Percentiles rank a stretch among this genome's conserved stretches.
These are phyloP conservation scores for Phytophthora rubi DNA, from an alignment of 352 stramenopile species.

Conservation along the genomic window DNA sequence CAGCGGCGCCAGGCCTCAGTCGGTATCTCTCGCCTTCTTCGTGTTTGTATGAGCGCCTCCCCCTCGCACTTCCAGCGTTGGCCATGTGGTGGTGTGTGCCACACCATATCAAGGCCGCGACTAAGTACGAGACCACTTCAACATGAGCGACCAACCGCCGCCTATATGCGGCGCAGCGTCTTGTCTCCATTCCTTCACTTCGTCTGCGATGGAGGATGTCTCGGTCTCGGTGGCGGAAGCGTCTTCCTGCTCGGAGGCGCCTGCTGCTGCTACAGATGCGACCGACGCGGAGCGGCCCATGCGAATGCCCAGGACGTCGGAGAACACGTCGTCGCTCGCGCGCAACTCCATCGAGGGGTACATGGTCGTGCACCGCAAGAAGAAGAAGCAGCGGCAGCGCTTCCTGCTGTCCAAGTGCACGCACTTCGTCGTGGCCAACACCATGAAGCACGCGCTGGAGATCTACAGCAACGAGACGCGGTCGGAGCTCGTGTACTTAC, in stretches of 20 bases:
- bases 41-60: slow-evolving; percentile 21
- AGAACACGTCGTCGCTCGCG: slow-evolving; percentile 43
- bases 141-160: slow-evolving; percentile 6
- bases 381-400: slow-evolving; percentile 52
- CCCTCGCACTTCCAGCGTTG: not conserved
- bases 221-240: not conserved
- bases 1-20: too few species aligned
- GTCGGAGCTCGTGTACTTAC: slow-evolving; percentile 60
- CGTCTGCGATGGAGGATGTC: slow-evolving; percentile 9
- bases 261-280: slow-evolving; percentile 1
- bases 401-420: slow-evolving; percentile 52
- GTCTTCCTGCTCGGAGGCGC: slow-evolving; percentile 18
- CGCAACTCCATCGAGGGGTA: slow-evolving; percentile 52
- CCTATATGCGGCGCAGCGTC: slow-evolving; percentile 12
- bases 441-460: slow-evolving; percentile 59
- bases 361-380: slow-evolving; percentile 77
- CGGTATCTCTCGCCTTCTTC: slow-evolving; percentile 37
- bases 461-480: slow-evolving; percentile 69
- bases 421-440: slow-evolving; percentile 60
- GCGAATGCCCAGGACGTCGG: slow-evolving; percentile 18
- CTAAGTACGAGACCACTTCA: slow-evolving; percentile 19
- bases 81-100: not conserved
- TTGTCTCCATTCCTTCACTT: not conserved
- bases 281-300: not conserved
- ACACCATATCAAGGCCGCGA: not conserved